These are phyloP conservation scores for Hanseniaspora guilliermondii DNA, from an alignment of 805 yeast species.

Conservation along the genomic window DNA sequence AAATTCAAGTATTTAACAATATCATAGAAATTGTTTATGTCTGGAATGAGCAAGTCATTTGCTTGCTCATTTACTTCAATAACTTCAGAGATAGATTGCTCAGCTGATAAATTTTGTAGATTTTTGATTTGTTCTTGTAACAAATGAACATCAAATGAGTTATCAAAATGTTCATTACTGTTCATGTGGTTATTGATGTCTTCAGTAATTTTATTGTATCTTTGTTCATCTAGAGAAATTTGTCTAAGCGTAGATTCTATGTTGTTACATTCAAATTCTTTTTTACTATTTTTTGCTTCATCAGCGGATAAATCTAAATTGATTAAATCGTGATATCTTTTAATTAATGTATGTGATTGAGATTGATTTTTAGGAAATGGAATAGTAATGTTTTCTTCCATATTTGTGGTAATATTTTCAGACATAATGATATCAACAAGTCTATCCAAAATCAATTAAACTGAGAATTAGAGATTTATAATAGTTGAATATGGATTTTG, in stretches of 20 bases:
- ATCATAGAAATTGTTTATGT: neutral
- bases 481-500: no score
- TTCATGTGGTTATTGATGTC: constrained; percentile 22
- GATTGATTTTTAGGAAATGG: constrained; percentile 12
- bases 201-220: constrained; percentile 24
- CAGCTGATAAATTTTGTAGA: constrained; percentile 51
- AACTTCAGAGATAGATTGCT: constrained; percentile 31
- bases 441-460: no score
- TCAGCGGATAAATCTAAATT: neutral
- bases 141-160: constrained; percentile 32
- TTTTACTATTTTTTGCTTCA: neutral
- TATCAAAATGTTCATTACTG: constrained; percentile 21
- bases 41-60: neutral
- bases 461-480: no score
- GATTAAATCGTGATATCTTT: constrained; percentile 11
- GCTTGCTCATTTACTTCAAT: neutral
- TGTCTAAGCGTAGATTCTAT: constrained; percentile 32
- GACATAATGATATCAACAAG: neutral
- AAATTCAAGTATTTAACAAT: constrained; percentile 7
- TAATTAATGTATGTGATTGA: neutral
- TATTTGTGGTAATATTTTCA: neutral
- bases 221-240: constrained; percentile 33
- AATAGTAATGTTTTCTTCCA: neutral
- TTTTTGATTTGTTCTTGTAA: constrained; percentile 50
- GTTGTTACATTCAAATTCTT: constrained; percentile 30